A percentile compares a stretch with the other conserved stretches of the same genome.
Conservation (phyloP, 306 rosid genomes). For the Quercus rubra region DNA sequence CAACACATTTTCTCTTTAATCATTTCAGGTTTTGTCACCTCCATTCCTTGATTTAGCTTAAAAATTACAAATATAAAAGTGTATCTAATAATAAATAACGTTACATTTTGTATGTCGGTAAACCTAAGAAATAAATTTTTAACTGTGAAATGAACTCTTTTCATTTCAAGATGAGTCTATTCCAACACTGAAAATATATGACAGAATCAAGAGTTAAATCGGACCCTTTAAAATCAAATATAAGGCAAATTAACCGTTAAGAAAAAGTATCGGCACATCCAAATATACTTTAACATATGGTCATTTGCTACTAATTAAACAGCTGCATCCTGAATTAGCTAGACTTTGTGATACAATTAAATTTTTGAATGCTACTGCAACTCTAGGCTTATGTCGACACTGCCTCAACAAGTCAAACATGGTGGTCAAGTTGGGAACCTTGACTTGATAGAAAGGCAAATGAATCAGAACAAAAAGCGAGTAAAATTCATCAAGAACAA, state of each 20-base stretch:
- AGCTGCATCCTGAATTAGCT: background rate
- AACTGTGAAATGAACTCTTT: too few relatives aligned
- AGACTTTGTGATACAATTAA: too few relatives aligned
- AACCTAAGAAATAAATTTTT: too few relatives aligned
- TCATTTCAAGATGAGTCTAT: too few relatives aligned
- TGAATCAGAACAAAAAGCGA: constrained; percentile 90
- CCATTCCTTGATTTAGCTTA: too few relatives aligned
- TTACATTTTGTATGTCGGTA: too few relatives aligned
- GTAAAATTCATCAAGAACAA: constrained; percentile 46
- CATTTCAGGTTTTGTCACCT: background rate
- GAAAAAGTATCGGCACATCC: background rate
- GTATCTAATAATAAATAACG: too few relatives aligned
- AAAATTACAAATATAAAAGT: too few relatives aligned
- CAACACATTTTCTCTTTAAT: background rate
- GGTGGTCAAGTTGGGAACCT: constrained; percentile 51
- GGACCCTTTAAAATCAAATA: background rate
- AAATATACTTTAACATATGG: background rate
- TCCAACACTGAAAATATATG: background rate
- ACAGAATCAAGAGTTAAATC: background rate
- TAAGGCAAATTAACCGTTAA: background rate
- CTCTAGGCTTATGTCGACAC: background rate
- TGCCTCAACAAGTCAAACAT: constrained; percentile 23
- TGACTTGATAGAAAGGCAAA: constrained; percentile 70
- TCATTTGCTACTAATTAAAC: background rate
- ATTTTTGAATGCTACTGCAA: too few relatives aligned